Evolutionary conservation across 2,329 filamentous ascomycete species (phyloP).

Genomic region (Aphanocladium album): DNA sequence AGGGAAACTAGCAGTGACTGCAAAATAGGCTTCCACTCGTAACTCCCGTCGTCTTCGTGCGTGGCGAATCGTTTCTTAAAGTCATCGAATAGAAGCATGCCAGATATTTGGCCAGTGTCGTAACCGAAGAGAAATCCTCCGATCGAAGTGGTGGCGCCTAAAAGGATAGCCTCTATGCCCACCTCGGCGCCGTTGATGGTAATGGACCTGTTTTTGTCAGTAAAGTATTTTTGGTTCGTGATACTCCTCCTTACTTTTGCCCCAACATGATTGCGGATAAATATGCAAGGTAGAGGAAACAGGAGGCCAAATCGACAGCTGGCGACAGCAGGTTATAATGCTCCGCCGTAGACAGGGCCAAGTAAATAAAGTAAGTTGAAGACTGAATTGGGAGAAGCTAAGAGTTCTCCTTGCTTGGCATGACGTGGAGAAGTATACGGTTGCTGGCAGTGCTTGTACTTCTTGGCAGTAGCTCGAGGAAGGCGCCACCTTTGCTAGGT

Average conservation of each 20-base stretch:
- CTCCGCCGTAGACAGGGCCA: background rate
- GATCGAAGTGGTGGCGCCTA: conserved; percentile 50
- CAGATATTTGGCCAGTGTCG: conserved; percentile 57
- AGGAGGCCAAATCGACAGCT: background rate
- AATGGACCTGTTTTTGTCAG: background rate
- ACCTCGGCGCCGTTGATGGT: background rate
- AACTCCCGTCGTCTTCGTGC: conserved; percentile 32
- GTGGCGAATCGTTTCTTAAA: conserved; percentile 54
- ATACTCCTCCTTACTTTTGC: background rate
- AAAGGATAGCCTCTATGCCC: conserved; percentile 34
- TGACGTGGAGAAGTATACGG: background rate
- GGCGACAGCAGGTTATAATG: background rate
- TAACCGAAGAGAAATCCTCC: conserved; percentile 61
- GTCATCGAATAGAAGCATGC: conserved; percentile 45
- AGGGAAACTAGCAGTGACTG: conserved; percentile 52
- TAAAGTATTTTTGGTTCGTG: background rate
- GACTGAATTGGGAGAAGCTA: background rate
- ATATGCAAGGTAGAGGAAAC: background rate
- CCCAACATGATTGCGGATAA: background rate
- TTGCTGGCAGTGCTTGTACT: background rate
- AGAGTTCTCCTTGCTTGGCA: background rate
- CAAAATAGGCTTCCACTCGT: conserved; percentile 36
- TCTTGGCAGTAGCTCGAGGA: background rate
- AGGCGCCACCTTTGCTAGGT: background rate
- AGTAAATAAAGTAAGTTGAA: background rate